Evolutionary conservation across 331 rosid species (phyloP), one percentile per base, ranked within the genome.

Genomic region (Cydonia oblonga): DNA sequence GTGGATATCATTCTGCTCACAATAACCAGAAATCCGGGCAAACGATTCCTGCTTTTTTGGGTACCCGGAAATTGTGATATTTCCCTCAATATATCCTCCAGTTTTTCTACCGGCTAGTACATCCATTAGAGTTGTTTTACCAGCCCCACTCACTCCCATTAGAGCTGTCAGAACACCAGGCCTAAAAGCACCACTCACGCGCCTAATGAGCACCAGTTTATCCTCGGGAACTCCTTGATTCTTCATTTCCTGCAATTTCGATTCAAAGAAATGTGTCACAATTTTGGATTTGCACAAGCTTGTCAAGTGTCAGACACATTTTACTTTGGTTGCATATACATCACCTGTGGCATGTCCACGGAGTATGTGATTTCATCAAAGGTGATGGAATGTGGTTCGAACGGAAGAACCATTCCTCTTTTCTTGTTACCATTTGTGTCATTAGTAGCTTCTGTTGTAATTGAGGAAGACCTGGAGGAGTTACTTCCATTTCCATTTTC

Each of bases 101-200:
- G 92, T 89, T 81, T 89, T 89, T 68, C 96, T 85, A 25, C 92
- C 96, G 7, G 92, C 86, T 19, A 89, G 89, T 13, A 89, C 96
- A 67, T 87, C 92, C 96, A 89, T 80, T 44, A 80, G 69, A 56
- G 83, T 80, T 22, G 83, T 89, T 75, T 89, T 89, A 5, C 92
- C 96, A 53, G 92, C 96, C 67, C 96, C 92, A 40, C 89, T 87
- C 52, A 89, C 84, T 28, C 96, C 96, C 92, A 89, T 85, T 14
- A 89, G 64, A 71, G 96, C 92, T 26, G 92, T 89, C 56, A 89
- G 83, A 52, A 89, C 89, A 63, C 96, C 96, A 14, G 96, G 92
- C 78, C 92, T 85, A 68, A 87, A 89, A 62, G 90, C 78, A 59
- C 96, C 92, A 76, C 86, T 87, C 1, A 87, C 88, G 7, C 84